Conservation (phyloP, 2,329 filamentous ascomycete species). For the Dactylonectria estremocensis region DNA sequence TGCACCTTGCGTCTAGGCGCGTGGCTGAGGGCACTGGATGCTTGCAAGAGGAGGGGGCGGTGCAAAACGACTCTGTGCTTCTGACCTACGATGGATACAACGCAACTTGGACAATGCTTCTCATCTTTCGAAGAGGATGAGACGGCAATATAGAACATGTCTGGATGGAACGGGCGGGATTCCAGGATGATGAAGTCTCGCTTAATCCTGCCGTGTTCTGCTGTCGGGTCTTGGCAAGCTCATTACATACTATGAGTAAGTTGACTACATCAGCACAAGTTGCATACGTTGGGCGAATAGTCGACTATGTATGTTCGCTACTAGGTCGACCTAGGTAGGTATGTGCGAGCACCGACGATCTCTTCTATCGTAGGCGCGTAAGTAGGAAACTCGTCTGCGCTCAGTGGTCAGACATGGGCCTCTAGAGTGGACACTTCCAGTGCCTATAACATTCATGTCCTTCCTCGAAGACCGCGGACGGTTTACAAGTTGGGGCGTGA, state of each 20-base stretch:
- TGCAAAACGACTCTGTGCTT: not conserved
- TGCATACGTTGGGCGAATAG: not conserved
- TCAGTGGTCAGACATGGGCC: not conserved
- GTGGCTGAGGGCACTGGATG: not conserved
- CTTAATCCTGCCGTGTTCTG: conserved; percentile 10
- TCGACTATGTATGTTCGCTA: too few relatives aligned
- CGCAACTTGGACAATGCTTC: not conserved
- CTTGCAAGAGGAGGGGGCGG: not conserved
- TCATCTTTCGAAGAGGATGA: not conserved
- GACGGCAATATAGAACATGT: not conserved
- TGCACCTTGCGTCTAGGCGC: not conserved
- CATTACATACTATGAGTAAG: not conserved
- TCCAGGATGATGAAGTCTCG: not conserved
- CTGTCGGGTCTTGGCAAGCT: not conserved
- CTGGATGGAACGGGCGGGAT: not conserved
- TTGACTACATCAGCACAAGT: conserved; percentile 4
- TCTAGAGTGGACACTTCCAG: not conserved
- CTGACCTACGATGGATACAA: not conserved
- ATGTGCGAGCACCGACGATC: not conserved
- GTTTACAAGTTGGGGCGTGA: not conserved
- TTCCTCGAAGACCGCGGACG: too few relatives aligned
- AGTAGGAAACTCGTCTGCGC: conserved; percentile 3
- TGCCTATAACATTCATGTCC: not conserved
- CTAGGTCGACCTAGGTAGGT: too few relatives aligned
- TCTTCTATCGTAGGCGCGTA: conserved; percentile 9